Base-by-base conservation (phyloP, 2,329 filamentous ascomycete species). In the Aureobasidium lini region DNA sequence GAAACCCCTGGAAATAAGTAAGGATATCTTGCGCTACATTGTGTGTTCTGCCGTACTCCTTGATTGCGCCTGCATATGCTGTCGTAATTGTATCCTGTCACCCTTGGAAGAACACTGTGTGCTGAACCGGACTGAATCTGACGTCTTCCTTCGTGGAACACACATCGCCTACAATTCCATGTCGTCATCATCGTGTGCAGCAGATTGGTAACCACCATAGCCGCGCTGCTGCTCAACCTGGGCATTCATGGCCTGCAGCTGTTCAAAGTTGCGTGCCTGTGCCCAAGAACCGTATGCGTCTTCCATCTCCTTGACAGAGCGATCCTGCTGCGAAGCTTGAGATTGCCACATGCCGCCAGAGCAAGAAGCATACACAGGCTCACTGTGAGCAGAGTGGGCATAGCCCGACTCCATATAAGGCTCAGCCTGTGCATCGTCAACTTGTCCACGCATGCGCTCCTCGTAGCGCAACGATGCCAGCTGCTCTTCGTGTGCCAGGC, bases 211-310 rank as follows among this genome's bases (percentile, higher is more conserved):
- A 3, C 23, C 23, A 23, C 23, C 23, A 23, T 23, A 23, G 23
- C 13, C 15, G 32, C 54, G 32, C 42, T 46, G 31, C 18, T 46
- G 36, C 57, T 63, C 54, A 9, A 63, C 50, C 28, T 61, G 59
- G 10, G 44, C 32, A 16, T 63, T 77, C 71, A 76, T 72, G 32
- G 74, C 69, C 64, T 79, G 75, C 76, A 80, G 79, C 36, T 77
- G 74, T 60, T 81, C 81, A 62, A 76, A 74, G 60, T 80, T 78
- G 42, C 77, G 71, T 6, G 75, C 74, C 62, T 83, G 79, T 66
- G 83, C 80, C 64, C 80, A 83, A 23, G 81, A 79, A 0, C 85
- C 86, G 64, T 89, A 89, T 69, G 86, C 84, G 63, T 86, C 79
- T 67, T 87, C 85, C 84, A 88, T 87, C 31, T 81, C 70, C 50